A percentile compares a stretch with the other conserved stretches of the same genome.
These are phyloP conservation scores for Starmerella etchellsii DNA, from an alignment of 805 yeast genomes.

Conservation along the genomic window DNA sequence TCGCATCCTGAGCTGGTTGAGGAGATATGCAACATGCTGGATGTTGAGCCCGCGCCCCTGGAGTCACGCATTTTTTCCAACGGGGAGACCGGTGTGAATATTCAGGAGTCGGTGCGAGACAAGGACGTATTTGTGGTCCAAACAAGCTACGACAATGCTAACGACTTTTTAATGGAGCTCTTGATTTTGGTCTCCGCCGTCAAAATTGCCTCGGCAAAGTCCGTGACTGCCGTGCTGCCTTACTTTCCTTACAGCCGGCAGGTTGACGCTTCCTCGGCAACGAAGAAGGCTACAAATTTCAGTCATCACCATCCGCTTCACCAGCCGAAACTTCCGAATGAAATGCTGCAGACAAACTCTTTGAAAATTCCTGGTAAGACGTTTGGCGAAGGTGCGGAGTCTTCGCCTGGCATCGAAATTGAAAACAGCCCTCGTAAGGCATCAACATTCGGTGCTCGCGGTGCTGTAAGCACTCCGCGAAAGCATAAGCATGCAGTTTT, in stretches of 20 bases:
- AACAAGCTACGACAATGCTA: slow-evolving; percentile 76
- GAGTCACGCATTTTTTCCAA: slow-evolving; percentile 41
- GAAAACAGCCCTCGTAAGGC: slow-evolving; percentile 16
- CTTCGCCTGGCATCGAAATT: too few species aligned
- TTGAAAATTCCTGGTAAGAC: too few species aligned
- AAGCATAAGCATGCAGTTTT: not conserved
- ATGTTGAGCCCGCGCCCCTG: slow-evolving; percentile 59
- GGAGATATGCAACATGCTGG: slow-evolving; percentile 62
- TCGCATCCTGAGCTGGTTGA: slow-evolving; percentile 72
- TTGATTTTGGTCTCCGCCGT: slow-evolving; percentile 81
- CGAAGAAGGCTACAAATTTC: slow-evolving; percentile 1
- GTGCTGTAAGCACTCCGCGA: not conserved
- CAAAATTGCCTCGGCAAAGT: slow-evolving; percentile 75
- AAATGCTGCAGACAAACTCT: not conserved
- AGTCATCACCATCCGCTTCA: not conserved
- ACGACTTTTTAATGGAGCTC: slow-evolving; percentile 73
- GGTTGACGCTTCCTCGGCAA: slow-evolving; percentile 77
- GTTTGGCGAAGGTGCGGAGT: not conserved
- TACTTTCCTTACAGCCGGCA: slow-evolving; percentile 92
- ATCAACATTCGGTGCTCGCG: slow-evolving; percentile 17
- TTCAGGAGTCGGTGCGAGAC: slow-evolving; percentile 82
- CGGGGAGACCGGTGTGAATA: slow-evolving; percentile 85
- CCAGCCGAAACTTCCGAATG: not conserved
- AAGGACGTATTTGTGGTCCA: slow-evolving; percentile 90
- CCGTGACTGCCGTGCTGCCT: slow-evolving; percentile 86